A percentile compares a stretch with the other conserved stretches of the same genome.
These are phyloP conservation scores for Cutaneotrichosporon mucoides DNA, from an alignment of 1,284 basidiomycete species.

Conservation along the genomic window DNA sequence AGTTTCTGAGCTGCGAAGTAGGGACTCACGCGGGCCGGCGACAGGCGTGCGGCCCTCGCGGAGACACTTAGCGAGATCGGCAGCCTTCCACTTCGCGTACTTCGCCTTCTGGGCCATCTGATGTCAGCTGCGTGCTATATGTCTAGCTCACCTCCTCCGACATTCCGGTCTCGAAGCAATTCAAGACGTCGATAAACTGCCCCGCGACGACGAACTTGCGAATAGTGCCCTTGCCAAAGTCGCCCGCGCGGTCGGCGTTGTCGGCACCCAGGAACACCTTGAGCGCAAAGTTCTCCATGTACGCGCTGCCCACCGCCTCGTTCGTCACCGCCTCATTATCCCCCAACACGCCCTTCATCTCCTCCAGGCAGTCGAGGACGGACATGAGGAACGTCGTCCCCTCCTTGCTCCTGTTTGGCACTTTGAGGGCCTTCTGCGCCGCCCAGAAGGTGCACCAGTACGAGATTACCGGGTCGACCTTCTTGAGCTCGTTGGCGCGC, in stretches of 20 bases:
- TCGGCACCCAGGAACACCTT: constrained; percentile 86
- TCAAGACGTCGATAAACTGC: constrained; percentile 49
- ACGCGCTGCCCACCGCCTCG: constrained; percentile 76
- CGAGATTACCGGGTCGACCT: constrained; percentile 76
- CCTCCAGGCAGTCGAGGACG: constrained; percentile 74
- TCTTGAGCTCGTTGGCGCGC: constrained; percentile 76
- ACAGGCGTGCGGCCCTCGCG: constrained; percentile 43
- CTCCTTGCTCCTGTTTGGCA: constrained; percentile 59
- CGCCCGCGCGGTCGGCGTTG: constrained; percentile 68
- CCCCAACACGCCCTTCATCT: constrained; percentile 68
- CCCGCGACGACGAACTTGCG: constrained; percentile 48
- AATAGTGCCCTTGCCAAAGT: constrained; percentile 58
- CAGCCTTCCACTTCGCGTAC: constrained; percentile 50
- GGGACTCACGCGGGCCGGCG: constrained; percentile 43
- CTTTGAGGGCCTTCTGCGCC: constrained; percentile 74
- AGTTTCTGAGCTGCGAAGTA: too few relatives aligned
- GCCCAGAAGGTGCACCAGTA: constrained; percentile 97
- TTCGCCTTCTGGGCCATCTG: constrained; percentile 50
- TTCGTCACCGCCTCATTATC: constrained; percentile 76
- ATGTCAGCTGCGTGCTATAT: constrained; percentile 5
- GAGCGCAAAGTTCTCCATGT: constrained; percentile 90
- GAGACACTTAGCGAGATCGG: constrained; percentile 47
- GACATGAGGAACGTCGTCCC: constrained; percentile 68
- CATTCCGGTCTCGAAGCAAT: constrained; percentile 44
- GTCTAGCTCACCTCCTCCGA: constrained; percentile 42